Evolutionary conservation across 2,329 filamentous ascomycete species (phyloP).

Genomic region (Fusarium sp.): DNA sequence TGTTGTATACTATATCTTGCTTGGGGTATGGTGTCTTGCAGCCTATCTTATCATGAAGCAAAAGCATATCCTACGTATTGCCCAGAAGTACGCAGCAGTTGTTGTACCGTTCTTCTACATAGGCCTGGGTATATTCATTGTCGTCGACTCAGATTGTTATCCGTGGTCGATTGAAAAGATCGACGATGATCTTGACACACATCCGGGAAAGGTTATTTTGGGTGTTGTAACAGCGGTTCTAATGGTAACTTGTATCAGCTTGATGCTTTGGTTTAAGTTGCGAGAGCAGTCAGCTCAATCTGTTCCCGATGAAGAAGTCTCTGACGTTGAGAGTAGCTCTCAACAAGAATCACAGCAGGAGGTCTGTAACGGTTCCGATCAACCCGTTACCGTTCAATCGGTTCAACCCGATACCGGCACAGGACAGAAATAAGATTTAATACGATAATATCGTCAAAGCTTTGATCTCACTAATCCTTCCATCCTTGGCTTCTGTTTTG

Average conservation of each 20-base stretch:
- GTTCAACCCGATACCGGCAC: background rate
- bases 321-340: background rate
- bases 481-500: background rate
- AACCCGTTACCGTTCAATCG: background rate
- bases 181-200: background rate
- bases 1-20: slow-evolving; percentile 3
- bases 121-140: background rate
- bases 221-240: background rate
- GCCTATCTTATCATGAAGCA: slow-evolving; percentile 1
- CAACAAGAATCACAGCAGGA: background rate
- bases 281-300: background rate
- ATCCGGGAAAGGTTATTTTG: background rate
- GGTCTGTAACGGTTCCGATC: background rate
- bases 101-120: background rate
- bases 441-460: background rate
- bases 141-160: slow-evolving; percentile 4
- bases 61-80: background rate
- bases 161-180: slow-evolving; percentile 4
- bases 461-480: background rate
- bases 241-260: background rate
- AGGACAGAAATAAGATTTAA: background rate
- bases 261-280: background rate
- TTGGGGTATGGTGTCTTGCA: background rate
- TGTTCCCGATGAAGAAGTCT: accelerated
- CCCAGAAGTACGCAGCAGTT: background rate